A percentile compares a stretch with the other conserved stretches of the same genome.
phyloP scores from a whole-genome alignment of 768 basidiomycete genomes.

The Dentipellis fragilis region DNA sequence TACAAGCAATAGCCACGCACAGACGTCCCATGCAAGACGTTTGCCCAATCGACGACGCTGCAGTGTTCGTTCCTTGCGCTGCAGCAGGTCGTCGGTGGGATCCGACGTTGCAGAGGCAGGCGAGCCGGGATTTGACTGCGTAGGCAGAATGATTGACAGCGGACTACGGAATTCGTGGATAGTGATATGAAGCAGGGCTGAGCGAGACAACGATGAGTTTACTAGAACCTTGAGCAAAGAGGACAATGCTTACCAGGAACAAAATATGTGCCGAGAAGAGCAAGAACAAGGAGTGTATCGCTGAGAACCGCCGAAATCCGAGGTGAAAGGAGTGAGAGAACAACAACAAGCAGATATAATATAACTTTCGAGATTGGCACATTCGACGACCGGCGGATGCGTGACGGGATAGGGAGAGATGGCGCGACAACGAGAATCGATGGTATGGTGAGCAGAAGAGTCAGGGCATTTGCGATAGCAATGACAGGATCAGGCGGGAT shows the following conservation, averaged over 20 bases:
- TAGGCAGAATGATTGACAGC: constrained; percentile 71
- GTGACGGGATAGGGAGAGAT: constrained; percentile 36
- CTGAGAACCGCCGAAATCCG: constrained; percentile 30
- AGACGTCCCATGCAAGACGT: constrained; percentile 76
- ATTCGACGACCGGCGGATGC: constrained; percentile 27
- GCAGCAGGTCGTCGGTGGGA: constrained; percentile 59
- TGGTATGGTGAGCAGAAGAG: constrained; percentile 51
- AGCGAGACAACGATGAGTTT: background rate
- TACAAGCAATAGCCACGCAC: constrained; percentile 64
- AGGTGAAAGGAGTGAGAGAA: constrained; percentile 36
- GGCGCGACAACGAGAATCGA: constrained; percentile 48
- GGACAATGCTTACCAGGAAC: constrained; percentile 37
- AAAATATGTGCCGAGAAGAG: constrained; percentile 49
- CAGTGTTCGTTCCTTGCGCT: constrained; percentile 77
- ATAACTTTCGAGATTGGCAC: constrained; percentile 38
- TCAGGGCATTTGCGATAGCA: constrained; percentile 35
- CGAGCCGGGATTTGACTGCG: constrained; percentile 15
- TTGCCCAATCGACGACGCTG: constrained; percentile 65
- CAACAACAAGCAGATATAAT: constrained; percentile 30
- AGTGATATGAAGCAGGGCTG: constrained; percentile 68
- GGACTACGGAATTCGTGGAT: constrained; percentile 82
- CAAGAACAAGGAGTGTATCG: constrained; percentile 38
- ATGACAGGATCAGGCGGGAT: constrained; percentile 25
- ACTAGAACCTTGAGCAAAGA: background rate
- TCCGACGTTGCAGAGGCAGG: constrained; percentile 19